Evolutionary conservation across 2,329 filamentous ascomycete species (phyloP), one percentile per base, ranked within the genome.

Genomic region (Beauveria caledonica): DNA sequence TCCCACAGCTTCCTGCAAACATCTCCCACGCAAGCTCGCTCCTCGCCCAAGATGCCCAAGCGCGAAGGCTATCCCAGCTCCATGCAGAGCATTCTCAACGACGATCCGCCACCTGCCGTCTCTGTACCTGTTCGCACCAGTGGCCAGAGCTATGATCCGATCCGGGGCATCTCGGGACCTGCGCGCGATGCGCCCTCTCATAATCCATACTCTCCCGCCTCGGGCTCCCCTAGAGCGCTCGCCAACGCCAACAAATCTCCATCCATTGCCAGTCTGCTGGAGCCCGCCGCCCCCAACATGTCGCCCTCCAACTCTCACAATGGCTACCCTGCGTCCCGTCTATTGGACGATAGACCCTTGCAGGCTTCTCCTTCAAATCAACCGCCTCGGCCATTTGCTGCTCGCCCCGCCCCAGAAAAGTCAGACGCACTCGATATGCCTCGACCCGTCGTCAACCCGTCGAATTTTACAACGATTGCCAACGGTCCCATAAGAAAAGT

Each of bases 211-310:
- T 70, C 64, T 17, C 69, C 79, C 3, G 70, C 80, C 60, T 77
- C 72, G 25, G 71, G 76, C 36, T 85, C 83, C 8, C 83, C 82
- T n/a, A 77, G 80, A 51, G 71, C 67, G 17, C 68, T 72, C 11
- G 65, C 69, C n/a, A 72, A 73, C 51, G 67, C 70, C 51, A 71
- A 69, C 58, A 72, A 68, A 44, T 97, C 93, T 5, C 92, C 93
- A 1, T 93, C 93, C 3, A 96, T 97, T 66, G 88, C 91, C 6
- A 96, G 90, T 73, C 81, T 97, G 61, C 90, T 97, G 55, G 91
- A 96, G 49, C 73, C 72, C 15, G 71, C 74, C 6, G 73, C 72
- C 5, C 71, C 68, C 3, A 45, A 64, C 17, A 67, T 67, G 51
- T 72, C 69, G 49, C 70, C 68, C 2, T 68, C 64, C 17, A 68